Evolutionary conservation across 768 basidiomycete genomes (phyloP).

Genomic region (Termitomyces heimii): DNA sequence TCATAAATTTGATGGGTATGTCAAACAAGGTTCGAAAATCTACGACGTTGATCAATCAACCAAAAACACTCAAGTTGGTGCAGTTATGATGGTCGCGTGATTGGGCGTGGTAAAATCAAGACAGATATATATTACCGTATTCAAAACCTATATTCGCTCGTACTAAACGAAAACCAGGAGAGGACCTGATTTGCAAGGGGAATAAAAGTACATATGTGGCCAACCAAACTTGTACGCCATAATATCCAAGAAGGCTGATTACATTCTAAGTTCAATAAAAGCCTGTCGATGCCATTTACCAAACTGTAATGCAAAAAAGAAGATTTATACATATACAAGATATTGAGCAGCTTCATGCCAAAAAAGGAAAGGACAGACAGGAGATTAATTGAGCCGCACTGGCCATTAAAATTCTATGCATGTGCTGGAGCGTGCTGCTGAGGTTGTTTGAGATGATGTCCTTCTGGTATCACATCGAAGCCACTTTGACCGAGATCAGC

Average conservation of each 20-base stretch:
- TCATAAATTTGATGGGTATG: background rate
- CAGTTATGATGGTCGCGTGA: background rate
- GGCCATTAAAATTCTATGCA: background rate
- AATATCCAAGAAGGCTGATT: background rate
- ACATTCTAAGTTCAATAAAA: background rate
- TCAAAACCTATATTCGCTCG: background rate
- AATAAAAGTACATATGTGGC: background rate
- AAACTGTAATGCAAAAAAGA: background rate
- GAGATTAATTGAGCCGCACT: background rate
- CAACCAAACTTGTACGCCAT: background rate
- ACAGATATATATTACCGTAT: background rate
- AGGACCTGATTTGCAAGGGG: background rate
- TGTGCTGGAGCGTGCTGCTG: conserved; percentile 5
- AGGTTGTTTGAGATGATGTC: conserved; percentile 21
- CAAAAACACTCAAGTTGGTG: background rate
- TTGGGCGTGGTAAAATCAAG: no score
- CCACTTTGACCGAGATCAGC: conserved; percentile 78
- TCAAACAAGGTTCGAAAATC: background rate
- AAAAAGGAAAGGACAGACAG: background rate
- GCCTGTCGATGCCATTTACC: background rate
- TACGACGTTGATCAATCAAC: background rate
- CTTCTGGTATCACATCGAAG: conserved; percentile 71
- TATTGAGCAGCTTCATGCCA: background rate
- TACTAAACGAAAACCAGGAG: background rate
- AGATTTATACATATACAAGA: background rate